Base-by-base conservation (phyloP, 2,329 filamentous ascomycete species). In the Diaporthe velutina region DNA sequence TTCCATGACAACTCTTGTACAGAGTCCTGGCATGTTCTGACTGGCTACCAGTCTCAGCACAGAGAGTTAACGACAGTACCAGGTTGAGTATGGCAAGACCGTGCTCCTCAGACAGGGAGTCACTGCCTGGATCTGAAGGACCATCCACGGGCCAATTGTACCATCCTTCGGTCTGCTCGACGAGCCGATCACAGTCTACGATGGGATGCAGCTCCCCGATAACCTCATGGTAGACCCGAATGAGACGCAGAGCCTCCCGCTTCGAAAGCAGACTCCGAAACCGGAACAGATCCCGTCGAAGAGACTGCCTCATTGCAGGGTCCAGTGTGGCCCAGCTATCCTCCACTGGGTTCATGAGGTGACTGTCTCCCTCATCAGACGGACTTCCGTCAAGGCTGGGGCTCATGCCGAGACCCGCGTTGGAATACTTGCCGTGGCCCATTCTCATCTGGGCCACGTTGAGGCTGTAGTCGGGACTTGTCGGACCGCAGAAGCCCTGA, bases 401-500 rank as follows among this genome's bases (percentile, higher is more conserved):
- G 28, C 52, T 55, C 52, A 55, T 19, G 52, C 15, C 52, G 12
- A 55, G 4, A 19, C 52, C 28, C 4, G 52, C 25, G 8, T 15
- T 33, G 25, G 52, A 30, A 8, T 17, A 55, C 28, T 33, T 55
- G 25, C 50, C 25, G 9, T 55, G 52, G 13, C 52, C 28, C 28
- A 55, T 30, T 19, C 17, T 55, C 52, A 55, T 55, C 13, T 55
- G 52, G 52, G 52, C 52, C 25, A 55, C 52, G 13, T 55, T 55
- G 52, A 55, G 52, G 52, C 52, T 55, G 4, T 55, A 55, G 52
- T 55, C 52, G 52, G 52, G 52, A 19, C 52, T 55, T 19, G 52
- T 55, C 25, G 52, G 52, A 6, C 52, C 52, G 25, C 52, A 55
- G 17, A 33, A 55, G 25, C 52, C 52, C 28, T 55, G 25, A 1